phyloP scores from a whole-genome alignment of 2,329 filamentous ascomycete species.

The Pseudogymnoascus sp. region DNA sequence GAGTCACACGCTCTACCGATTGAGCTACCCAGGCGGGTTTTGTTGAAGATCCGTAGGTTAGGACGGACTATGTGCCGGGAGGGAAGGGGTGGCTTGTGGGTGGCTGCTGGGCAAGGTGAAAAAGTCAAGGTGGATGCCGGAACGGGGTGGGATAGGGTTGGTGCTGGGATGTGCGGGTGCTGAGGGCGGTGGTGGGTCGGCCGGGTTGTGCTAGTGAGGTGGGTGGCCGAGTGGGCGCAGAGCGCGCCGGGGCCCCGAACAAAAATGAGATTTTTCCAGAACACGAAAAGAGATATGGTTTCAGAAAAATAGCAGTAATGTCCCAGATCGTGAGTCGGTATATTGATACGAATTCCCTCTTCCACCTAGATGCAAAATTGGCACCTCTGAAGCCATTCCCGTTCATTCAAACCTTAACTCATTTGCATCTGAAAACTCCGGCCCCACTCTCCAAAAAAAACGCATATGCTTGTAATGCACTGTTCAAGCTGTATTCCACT shows the following conservation, averaged over 20 bases:
- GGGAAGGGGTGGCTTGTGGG: not conserved
- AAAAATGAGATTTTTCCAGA: not conserved
- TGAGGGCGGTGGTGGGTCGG: not conserved
- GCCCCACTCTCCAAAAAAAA: not conserved
- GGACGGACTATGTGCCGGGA: not conserved
- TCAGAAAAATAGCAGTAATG: not conserved
- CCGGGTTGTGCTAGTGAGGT: not conserved
- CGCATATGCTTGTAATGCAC: not conserved
- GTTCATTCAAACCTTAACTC: not conserved
- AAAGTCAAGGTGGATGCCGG: not conserved
- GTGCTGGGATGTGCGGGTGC: slow-evolving; percentile 6
- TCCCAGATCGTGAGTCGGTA: not conserved
- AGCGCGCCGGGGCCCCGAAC: not conserved
- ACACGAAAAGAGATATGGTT: not conserved
- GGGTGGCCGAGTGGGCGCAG: not conserved
- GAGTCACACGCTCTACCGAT: slow-evolving; percentile 69
- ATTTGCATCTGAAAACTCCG: not conserved
- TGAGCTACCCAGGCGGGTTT: slow-evolving; percentile 41
- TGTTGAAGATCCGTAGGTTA: not conserved
- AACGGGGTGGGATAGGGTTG: not conserved
- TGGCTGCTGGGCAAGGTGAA: not conserved
- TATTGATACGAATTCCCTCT: not conserved
- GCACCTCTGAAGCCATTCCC: not conserved
- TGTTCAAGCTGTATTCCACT: not conserved
- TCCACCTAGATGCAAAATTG: not conserved